Percentiles rank a stretch among this genome's conserved stretches.
phyloP scores from a whole-genome alignment of 805 yeast species.

The Cyberlindnera misumaiensis region DNA sequence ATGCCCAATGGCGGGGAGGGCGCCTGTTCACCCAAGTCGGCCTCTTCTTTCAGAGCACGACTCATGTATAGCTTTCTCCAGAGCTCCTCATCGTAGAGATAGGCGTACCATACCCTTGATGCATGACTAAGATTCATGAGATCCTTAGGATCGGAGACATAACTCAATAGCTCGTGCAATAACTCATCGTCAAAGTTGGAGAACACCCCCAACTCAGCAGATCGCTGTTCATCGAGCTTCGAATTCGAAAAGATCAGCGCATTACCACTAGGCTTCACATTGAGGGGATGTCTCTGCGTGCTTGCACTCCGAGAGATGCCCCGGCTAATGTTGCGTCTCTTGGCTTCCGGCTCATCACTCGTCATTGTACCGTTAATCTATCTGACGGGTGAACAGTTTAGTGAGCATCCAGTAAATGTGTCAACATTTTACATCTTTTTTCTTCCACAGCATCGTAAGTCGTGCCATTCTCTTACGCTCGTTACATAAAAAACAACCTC shows the following conservation, averaged over 20 bases:
- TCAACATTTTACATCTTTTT: too few relatives aligned
- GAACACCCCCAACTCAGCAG: constrained; percentile 41
- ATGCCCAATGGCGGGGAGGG: constrained; percentile 25
- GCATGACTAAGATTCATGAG: constrained; percentile 47
- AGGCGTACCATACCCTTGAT: constrained; percentile 68
- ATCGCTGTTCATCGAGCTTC: constrained; percentile 7
- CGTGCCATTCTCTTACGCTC: too few relatives aligned
- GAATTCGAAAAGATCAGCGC: constrained; percentile 32
- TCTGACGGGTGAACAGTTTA: too few relatives aligned
- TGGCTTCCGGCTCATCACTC: constrained; percentile 12
- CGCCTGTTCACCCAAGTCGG: constrained; percentile 6
- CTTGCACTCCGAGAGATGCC: constrained; percentile 24
- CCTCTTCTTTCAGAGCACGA: constrained; percentile 11
- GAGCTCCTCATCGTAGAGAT: constrained; percentile 65
- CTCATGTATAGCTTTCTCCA: constrained; percentile 62
- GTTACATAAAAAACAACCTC: too few relatives aligned
- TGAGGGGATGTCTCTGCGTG: constrained; percentile 54
- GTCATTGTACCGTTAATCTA: constrained; percentile 11
- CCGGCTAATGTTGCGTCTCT: constrained; percentile 16
- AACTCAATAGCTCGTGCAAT: constrained; percentile 44
- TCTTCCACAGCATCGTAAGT: too few relatives aligned
- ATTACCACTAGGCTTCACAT: constrained; percentile 74
- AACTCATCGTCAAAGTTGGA: constrained; percentile 55
- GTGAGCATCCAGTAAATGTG: too few relatives aligned
- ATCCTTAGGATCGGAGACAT: constrained; percentile 40